Percentiles rank a stretch among this genome's conserved stretches.
Conservation (phyloP, 169 alveolate species). For the Plasmodium coatneyi region DNA sequence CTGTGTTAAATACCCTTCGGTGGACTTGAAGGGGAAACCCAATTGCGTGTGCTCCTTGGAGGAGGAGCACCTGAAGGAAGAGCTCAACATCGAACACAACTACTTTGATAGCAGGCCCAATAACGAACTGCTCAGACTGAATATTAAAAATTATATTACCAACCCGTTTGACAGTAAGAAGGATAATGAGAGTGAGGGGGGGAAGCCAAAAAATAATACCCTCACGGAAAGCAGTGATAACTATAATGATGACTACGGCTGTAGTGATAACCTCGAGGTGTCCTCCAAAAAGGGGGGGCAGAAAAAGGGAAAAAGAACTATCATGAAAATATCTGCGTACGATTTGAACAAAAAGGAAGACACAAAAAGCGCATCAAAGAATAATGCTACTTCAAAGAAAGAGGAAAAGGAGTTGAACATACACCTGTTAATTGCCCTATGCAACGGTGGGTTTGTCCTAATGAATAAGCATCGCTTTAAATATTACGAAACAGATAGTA, state of each 20-base stretch:
- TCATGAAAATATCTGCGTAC: slow-evolving; percentile 43
- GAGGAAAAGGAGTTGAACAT: slow-evolving; percentile 45
- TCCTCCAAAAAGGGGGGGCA: background rate
- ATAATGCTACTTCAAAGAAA: background rate
- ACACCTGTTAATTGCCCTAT: slow-evolving; percentile 36
- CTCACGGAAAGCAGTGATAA: slow-evolving; percentile 33
- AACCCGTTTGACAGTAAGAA: slow-evolving; percentile 61
- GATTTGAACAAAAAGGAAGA: slow-evolving; percentile 46
- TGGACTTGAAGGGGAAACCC: slow-evolving; percentile 53
- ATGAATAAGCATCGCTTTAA: slow-evolving; percentile 47
- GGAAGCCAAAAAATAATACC: background rate
- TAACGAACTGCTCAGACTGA: slow-evolving; percentile 25
- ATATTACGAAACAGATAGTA: slow-evolving; percentile 28
- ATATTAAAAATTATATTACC: slow-evolving; percentile 56
- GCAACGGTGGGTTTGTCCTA: slow-evolving; percentile 51
- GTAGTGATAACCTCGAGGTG: background rate
- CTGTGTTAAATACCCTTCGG: slow-evolving; percentile 47
- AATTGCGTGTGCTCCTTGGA: slow-evolving; percentile 36
- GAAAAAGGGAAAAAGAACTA: background rate
- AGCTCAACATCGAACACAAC: slow-evolving; percentile 46
- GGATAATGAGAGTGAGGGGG: slow-evolving; percentile 23
- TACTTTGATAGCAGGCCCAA: slow-evolving; percentile 49
- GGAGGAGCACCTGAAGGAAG: slow-evolving; percentile 35
- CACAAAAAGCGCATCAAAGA: background rate
- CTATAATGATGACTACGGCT: background rate